phyloP scores from a whole-genome alignment of 2,329 filamentous ascomycete species.

The Epichloe brachyelytri region DNA sequence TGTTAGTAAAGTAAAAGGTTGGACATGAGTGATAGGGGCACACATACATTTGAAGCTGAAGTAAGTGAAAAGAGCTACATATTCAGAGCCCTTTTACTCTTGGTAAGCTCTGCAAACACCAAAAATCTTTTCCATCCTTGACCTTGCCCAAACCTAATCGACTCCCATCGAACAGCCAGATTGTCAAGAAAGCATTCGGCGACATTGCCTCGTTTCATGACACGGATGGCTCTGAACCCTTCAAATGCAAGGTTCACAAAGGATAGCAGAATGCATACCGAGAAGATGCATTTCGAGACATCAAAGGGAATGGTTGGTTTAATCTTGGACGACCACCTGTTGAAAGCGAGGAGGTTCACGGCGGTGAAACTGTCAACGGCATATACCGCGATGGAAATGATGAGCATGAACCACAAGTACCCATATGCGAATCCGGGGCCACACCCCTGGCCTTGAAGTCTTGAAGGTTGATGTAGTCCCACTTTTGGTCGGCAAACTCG shows the following conservation, averaged over 20 bases:
- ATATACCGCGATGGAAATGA: conserved; percentile 75
- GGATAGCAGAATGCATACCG: conserved; percentile 80
- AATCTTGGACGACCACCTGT: conserved; percentile 78
- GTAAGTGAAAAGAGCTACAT: conserved; percentile 82
- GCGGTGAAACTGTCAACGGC: conserved; percentile 86
- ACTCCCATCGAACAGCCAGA: conserved; percentile 73
- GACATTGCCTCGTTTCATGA: conserved; percentile 75
- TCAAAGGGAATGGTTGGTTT: conserved; percentile 63
- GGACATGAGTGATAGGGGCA: background rate
- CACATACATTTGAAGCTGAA: conserved; percentile 56
- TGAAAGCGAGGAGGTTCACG: conserved; percentile 77
- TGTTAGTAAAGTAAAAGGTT: background rate
- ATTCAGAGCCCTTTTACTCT: conserved; percentile 86
- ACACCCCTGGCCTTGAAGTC: conserved; percentile 80
- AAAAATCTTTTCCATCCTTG: conserved; percentile 80
- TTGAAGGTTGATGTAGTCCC: conserved; percentile 68
- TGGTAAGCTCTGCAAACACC: conserved; percentile 85
- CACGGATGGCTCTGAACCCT: conserved; percentile 64
- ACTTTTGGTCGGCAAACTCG: conserved; percentile 74
- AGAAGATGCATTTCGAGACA: conserved; percentile 90
- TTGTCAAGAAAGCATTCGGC: conserved; percentile 86
- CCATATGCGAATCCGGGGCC: conserved; percentile 67
- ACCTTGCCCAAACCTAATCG: conserved; percentile 59
- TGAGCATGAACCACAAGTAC: conserved; percentile 69
- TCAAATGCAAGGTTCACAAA: conserved; percentile 72